Evolutionary conservation across 495 filamentous ascomycete species (phyloP).

Genomic region (Hypomontagnella monticulosa): DNA sequence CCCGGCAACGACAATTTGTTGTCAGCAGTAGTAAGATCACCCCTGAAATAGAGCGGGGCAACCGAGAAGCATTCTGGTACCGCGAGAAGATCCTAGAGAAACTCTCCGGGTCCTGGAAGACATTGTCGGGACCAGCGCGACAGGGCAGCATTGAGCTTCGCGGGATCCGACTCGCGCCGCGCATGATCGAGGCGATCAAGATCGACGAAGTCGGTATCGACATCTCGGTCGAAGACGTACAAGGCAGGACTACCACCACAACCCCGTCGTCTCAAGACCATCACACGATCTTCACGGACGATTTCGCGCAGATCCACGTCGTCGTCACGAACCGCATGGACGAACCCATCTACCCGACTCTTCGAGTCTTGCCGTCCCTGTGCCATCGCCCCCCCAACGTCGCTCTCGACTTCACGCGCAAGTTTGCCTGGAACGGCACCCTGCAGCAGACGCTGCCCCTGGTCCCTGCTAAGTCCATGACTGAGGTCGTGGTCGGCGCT

Average conservation of each 20-base stretch:
- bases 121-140: slow-evolving; percentile 63
- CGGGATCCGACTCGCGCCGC: slow-evolving; percentile 71
- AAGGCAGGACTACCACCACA: too few species aligned
- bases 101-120: slow-evolving; percentile 76
- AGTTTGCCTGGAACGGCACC: slow-evolving; percentile 84
- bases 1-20: slow-evolving; percentile 84
- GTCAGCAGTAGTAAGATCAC: slow-evolving; percentile 81
- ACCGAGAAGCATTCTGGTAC: slow-evolving; percentile 91
- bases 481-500: slow-evolving; percentile 68
- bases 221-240: slow-evolving; percentile 60
- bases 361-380: slow-evolving; percentile 81
- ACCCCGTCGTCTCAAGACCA: slow-evolving; percentile 22
- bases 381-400: slow-evolving; percentile 75
- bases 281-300: slow-evolving; percentile 71
- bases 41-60: slow-evolving; percentile 79
- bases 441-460: slow-evolving; percentile 76
- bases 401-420: slow-evolving; percentile 84
- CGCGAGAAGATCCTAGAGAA: slow-evolving; percentile 81
- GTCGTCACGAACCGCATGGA: slow-evolving; percentile 76
- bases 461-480: slow-evolving; percentile 63
- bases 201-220: slow-evolving; percentile 82
- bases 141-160: slow-evolving; percentile 79
- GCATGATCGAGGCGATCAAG: slow-evolving; percentile 86
- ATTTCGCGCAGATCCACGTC: slow-evolving; percentile 74
- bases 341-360: slow-evolving; percentile 72